These are phyloP conservation scores for Liquidambar formosana DNA, from an alignment of 164 flowering plant species.

Conservation along the genomic window DNA sequence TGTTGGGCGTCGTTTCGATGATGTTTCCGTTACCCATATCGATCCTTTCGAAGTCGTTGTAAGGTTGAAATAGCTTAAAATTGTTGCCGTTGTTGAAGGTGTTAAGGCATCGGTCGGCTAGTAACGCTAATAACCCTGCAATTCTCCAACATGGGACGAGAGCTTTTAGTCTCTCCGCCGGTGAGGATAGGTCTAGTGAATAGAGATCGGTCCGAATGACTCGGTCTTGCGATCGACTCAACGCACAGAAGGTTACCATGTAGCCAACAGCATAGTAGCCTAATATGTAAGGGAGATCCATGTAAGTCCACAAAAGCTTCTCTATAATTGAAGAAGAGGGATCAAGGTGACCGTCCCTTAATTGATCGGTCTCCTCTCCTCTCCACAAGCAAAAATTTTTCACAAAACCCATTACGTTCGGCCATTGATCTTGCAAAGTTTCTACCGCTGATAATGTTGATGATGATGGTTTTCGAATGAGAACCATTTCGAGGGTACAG, in stretches of 20 bases:
- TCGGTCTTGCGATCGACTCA: slow-evolving; percentile 53
- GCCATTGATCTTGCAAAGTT: slow-evolving; percentile 59
- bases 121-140: slow-evolving; percentile 43
- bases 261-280: slow-evolving; percentile 71
- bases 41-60: slow-evolving; percentile 60
- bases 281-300: slow-evolving; percentile 59
- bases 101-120: slow-evolving; percentile 43
- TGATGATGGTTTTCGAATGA: slow-evolving; percentile 44
- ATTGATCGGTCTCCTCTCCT: slow-evolving; percentile 66
- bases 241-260: slow-evolving; percentile 61
- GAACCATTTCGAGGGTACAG: slow-evolving; percentile 42
- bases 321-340: slow-evolving; percentile 53
- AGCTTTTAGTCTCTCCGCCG: slow-evolving; percentile 53
- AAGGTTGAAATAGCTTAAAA: slow-evolving; percentile 15
- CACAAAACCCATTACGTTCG: slow-evolving; percentile 65
- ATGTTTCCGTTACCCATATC: slow-evolving; percentile 43
- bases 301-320: slow-evolving; percentile 60
- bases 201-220: slow-evolving; percentile 58
- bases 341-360: slow-evolving; percentile 43
- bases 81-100: slow-evolving; percentile 8
- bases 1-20: slow-evolving; percentile 54
- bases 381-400: slow-evolving; percentile 68
- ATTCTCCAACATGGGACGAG: slow-evolving; percentile 69
- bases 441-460: slow-evolving; percentile 10
- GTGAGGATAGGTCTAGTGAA: slow-evolving; percentile 52